phyloP scores from a whole-genome alignment of 768 basidiomycete genomes.

The Termitomyces sp. region DNA sequence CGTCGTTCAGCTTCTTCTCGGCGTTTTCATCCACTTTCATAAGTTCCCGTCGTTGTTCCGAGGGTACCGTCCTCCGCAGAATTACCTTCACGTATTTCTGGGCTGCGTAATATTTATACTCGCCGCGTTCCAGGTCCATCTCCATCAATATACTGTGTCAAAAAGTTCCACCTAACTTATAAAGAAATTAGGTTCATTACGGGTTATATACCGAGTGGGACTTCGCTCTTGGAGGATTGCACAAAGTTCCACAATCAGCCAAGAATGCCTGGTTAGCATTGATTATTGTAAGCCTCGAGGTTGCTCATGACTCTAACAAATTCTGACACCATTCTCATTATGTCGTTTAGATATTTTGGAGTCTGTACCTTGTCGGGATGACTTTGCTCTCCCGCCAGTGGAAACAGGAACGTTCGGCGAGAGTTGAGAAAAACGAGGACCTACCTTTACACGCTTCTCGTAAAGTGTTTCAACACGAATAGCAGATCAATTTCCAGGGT shows the following conservation, averaged over 20 bases:
- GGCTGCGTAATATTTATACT: slow-evolving; percentile 53
- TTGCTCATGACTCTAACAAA: not conserved
- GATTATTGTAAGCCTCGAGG: slow-evolving; percentile 28
- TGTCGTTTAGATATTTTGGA: slow-evolving; percentile 40
- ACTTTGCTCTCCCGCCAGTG: slow-evolving; percentile 43
- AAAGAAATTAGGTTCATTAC: slow-evolving; percentile 36
- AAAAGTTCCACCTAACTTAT: not conserved
- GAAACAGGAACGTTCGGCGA: slow-evolving; percentile 30
- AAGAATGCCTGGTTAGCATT: slow-evolving; percentile 46
- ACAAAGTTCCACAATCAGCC: slow-evolving; percentile 32
- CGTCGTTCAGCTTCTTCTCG: slow-evolving; percentile 43
- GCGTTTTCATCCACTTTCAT: slow-evolving; percentile 48
- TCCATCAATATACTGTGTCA: slow-evolving; percentile 1
- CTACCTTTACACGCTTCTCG: slow-evolving; percentile 1
- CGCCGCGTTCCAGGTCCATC: slow-evolving; percentile 46
- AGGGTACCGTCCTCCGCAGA: slow-evolving; percentile 44
- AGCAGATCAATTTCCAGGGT: not conserved
- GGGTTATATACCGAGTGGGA: slow-evolving; percentile 48
- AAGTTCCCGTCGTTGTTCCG: slow-evolving; percentile 37
- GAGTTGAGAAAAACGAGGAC: slow-evolving; percentile 17
- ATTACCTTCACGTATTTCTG: slow-evolving; percentile 51
- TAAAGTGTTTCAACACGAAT: not conserved
- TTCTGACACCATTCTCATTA: not conserved
- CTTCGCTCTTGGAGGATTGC: slow-evolving; percentile 26
- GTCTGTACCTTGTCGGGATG: slow-evolving; percentile 38